Base-by-base conservation (phyloP, 2,329 filamentous ascomycete species). In the Ascochyta koolunga region DNA sequence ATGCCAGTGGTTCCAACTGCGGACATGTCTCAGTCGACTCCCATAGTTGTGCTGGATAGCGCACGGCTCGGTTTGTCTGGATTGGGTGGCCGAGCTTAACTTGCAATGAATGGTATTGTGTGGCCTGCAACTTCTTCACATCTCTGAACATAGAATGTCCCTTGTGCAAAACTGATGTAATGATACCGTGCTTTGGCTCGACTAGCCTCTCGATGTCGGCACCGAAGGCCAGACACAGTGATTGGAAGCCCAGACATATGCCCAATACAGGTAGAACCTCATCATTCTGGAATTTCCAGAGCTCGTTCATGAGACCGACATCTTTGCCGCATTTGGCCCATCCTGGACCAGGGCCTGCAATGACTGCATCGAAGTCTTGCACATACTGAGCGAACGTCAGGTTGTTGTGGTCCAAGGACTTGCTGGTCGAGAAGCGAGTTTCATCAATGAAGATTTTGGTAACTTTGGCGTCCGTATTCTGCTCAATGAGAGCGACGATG, bases 271-370 rank as follows among this genome's bases (percentile, higher is more conserved):
- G 95, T 1, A 96, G 64, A 10, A 87, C 59, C 15, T 86, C 73
- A 4, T 80, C 76, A 2, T 83, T 80, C 2, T 79, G 75, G 15
- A 93, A 78, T 42, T 77, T 76, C 91, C 93, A 98, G 4, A 98
- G 80, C 58, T 86, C 78, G 49, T 80, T 82, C 78, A 96, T 95
- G 36, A 95, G 81, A 9, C 95, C 95, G 32, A 96, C 86, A 74
- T 98, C 93, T n/a, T 79, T 77, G 7, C 83, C 75, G 53, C 85
- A 83, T 39, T 82, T 82, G 0, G 93, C 91, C 67, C 90, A 86
- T 9, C 95, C 95, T 0, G 95, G 95, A 0, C 95, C 95, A 1
- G 95, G 95, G 0, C 95, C 93, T 60, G 91, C 90, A 43, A 98
- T 89, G 19, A 97, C 86, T 35, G 91, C 95, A 74, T 93, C 88